Percentiles rank a stretch among this genome's conserved stretches.
Conservation (phyloP, 176 grass and related monocot species). For the Neostapfia colusana region DNA sequence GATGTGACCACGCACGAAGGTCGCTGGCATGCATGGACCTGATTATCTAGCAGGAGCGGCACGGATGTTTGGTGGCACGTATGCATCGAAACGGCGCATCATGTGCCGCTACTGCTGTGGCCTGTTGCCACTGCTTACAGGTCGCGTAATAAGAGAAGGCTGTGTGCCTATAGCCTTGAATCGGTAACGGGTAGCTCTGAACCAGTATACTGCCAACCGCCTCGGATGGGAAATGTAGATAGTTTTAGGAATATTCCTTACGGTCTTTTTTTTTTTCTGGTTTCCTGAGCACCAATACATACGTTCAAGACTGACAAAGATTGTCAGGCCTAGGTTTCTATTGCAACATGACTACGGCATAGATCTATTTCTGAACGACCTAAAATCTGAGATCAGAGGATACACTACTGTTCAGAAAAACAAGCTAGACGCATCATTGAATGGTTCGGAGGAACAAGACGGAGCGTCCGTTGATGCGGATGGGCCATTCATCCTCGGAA, state of each 20-base stretch:
- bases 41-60: neutral
- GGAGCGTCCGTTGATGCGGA: neutral
- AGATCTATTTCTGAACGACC: neutral
- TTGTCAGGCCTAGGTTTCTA: too few species aligned
- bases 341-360: neutral
- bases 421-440: neutral
- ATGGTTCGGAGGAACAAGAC: neutral
- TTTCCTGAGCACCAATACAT: neutral
- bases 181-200: neutral
- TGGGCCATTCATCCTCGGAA: neutral
- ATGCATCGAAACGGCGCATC: slow-evolving; percentile 26
- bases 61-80: slow-evolving; percentile 30
- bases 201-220: neutral
- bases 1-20: slow-evolving; percentile 28
- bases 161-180: neutral
- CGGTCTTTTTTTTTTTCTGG: neutral
- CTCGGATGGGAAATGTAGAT: neutral
- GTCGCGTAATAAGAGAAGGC: neutral
- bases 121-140: neutral
- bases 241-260: neutral
- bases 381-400: neutral
- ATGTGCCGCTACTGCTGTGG: slow-evolving; percentile 12
- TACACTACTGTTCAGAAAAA: neutral
- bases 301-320: too few species aligned
- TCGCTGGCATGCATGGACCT: slow-evolving; percentile 1